These are phyloP conservation scores for Pseudopithomyces chartarum DNA, from an alignment of 2,329 filamentous ascomycete genomes.

Conservation along the genomic window DNA sequence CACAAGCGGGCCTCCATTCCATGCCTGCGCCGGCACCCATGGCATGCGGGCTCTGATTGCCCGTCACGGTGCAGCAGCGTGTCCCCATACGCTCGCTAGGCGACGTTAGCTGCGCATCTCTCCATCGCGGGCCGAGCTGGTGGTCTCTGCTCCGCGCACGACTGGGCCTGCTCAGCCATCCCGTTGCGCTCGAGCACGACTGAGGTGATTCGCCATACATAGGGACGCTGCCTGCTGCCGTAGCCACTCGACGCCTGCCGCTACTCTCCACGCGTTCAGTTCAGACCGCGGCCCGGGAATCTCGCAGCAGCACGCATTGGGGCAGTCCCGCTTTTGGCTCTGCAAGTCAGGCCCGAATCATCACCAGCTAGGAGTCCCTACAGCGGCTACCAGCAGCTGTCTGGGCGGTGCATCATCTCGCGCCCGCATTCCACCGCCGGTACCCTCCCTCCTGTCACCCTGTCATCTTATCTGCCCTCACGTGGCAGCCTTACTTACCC, in stretches of 20 bases:
- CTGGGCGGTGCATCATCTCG: slow-evolving; percentile 14
- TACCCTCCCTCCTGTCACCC: slow-evolving; percentile 6
- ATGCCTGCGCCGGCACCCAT: background rate
- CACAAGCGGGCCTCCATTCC: background rate
- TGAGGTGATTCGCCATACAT: slow-evolving; percentile 10
- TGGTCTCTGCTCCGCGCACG: slow-evolving; percentile 14
- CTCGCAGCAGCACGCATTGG: slow-evolving; percentile 8
- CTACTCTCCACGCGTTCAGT: slow-evolving; percentile 12
- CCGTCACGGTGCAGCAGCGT: slow-evolving; percentile 1
- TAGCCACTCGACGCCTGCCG: slow-evolving; percentile 6
- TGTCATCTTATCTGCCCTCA: slow-evolving; percentile 18
- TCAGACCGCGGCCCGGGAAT: slow-evolving; percentile 10
- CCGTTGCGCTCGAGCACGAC: background rate
- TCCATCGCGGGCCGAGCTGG: slow-evolving; percentile 11
- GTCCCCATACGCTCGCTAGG: slow-evolving; percentile 16
- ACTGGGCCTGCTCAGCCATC: slow-evolving; percentile 16
- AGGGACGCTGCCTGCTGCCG: slow-evolving; percentile 5
- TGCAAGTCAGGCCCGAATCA: slow-evolving; percentile 5
- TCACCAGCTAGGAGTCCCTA: slow-evolving; percentile 14
- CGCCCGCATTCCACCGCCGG: slow-evolving; percentile 11
- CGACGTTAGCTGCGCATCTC: slow-evolving; percentile 6
- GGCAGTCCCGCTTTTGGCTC: slow-evolving; percentile 2
- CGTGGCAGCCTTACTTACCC: slow-evolving; percentile 15
- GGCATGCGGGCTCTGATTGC: background rate
- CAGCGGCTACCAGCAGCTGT: slow-evolving; percentile 20